Evolutionary conservation across 1,139 yeast species (phyloP).

Genomic region (Lodderomyces theae): DNA sequence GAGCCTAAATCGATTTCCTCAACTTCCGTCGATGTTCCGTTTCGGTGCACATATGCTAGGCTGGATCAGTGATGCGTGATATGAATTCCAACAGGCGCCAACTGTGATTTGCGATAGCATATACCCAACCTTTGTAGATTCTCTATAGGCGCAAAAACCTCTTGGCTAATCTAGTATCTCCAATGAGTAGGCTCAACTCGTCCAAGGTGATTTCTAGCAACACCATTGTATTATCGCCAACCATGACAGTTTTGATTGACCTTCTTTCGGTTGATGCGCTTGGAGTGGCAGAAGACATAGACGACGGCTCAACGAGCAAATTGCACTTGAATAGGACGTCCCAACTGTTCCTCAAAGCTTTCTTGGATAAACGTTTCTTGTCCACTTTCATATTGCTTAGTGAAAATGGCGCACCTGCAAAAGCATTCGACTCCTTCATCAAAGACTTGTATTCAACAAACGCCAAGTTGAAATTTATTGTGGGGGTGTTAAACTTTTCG

Average conservation of each 20-base stretch:
- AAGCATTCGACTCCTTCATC: conserved; percentile 47
- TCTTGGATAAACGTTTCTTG: conserved; percentile 49
- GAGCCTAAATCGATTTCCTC: too few relatives aligned
- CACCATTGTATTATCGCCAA: conserved; percentile 46
- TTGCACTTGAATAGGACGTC: conserved; percentile 35
- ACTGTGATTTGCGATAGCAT: too few relatives aligned
- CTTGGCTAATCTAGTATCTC: conserved; percentile 30
- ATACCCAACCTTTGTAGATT: too few relatives aligned
- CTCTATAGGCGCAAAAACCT: conserved; percentile 29
- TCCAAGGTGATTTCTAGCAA: conserved; percentile 47
- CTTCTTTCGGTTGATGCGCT: not conserved
- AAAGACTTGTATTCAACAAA: conserved; percentile 71
- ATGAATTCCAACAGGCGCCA: too few relatives aligned
- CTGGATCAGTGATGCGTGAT: not conserved
- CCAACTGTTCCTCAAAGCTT: conserved; percentile 55
- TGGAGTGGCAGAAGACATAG: not conserved
- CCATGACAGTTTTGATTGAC: conserved; percentile 21
- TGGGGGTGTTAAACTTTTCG: conserved; percentile 54
- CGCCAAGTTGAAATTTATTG: conserved; percentile 70
- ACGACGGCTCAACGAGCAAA: not conserved
- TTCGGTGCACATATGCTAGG: too few relatives aligned
- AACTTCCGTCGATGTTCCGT: too few relatives aligned
- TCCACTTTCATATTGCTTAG: conserved; percentile 37
- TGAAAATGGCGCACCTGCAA: conserved; percentile 30
- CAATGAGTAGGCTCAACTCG: conserved; percentile 37